Percentiles rank a stretch among this genome's conserved stretches.
phyloP scores from a whole-genome alignment of 495 filamentous ascomycete species.

The Hyaloscypha variabilis region DNA sequence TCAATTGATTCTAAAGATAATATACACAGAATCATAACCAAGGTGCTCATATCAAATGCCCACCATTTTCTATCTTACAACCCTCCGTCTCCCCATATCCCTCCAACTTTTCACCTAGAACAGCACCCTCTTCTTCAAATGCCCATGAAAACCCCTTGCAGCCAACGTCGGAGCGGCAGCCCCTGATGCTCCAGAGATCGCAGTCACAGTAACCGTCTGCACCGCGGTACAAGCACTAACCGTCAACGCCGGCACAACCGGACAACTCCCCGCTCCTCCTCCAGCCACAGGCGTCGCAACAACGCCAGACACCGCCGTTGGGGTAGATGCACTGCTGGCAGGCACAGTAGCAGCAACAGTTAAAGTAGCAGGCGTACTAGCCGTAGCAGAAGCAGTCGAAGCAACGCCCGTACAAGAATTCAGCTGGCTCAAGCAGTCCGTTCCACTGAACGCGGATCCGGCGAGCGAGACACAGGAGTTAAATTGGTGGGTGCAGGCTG shows the following conservation, averaged over 20 bases:
- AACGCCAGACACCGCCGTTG: background rate
- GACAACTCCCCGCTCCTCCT: no score
- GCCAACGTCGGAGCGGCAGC: background rate
- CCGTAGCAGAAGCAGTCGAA: background rate
- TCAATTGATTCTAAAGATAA: no score
- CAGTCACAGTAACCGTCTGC: background rate
- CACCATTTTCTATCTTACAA: no score
- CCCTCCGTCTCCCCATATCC: no score
- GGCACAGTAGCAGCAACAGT: constrained; percentile 4
- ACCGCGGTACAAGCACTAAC: background rate
- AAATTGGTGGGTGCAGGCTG: constrained; percentile 20
- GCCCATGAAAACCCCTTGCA: background rate
- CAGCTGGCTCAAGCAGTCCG: background rate
- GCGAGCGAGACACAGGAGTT: constrained; percentile 12
- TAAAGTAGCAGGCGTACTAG: background rate
- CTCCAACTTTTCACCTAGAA: no score
- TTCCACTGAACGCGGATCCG: constrained; percentile 12
- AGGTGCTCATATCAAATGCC: no score
- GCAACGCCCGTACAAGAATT: background rate
- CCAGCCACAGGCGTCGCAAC: background rate
- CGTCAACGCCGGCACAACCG: no score
- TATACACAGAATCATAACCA: no score
- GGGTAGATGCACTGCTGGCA: background rate
- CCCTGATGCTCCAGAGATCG: background rate
- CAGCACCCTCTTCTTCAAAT: background rate